Evolutionary conservation across 805 yeast genomes (phyloP).

Genomic region (Ogataea kodamae): DNA sequence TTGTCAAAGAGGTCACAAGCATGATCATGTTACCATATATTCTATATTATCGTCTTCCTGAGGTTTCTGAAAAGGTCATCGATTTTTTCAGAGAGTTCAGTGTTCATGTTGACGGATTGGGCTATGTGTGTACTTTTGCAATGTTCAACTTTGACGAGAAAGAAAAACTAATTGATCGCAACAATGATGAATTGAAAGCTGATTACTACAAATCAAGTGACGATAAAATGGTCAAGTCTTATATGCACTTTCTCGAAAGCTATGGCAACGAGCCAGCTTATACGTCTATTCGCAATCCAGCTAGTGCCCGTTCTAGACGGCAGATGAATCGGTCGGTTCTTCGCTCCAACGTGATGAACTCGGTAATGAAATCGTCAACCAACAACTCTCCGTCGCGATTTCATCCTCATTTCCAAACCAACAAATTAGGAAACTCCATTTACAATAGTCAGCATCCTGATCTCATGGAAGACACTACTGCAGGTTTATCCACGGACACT

Average conservation of each 20-base stretch:
- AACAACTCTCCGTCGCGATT: constrained; percentile 19
- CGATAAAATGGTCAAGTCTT: constrained; percentile 89
- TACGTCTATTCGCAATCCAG: constrained; percentile 3
- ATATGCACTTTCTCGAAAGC: constrained; percentile 81
- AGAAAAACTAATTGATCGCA: constrained; percentile 27
- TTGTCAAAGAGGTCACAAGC: constrained; percentile 77
- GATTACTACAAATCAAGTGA: constrained; percentile 54
- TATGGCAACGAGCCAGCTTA: constrained; percentile 51
- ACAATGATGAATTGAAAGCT: constrained; percentile 32
- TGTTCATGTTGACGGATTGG: constrained; percentile 89
- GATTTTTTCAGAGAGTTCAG: constrained; percentile 91
- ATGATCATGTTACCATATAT: constrained; percentile 83
- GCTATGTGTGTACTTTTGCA: constrained; percentile 91
- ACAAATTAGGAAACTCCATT: constrained; percentile 17
- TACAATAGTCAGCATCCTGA: constrained; percentile 15
- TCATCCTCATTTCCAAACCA: constrained; percentile 21
- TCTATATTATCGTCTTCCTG: constrained; percentile 80
- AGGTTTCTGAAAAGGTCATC: constrained; percentile 66
- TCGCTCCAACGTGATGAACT: constrained; percentile 25
- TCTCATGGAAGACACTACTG: constrained; percentile 30
- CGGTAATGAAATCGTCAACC: constrained; percentile 12
- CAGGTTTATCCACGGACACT: constrained; percentile 26
- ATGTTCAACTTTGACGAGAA: constrained; percentile 77
- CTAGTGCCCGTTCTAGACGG: constrained; percentile 1
- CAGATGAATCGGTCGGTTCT: constrained; percentile 17